Evolutionary conservation across 1,139 yeast species (phyloP), one percentile per base, ranked within the genome.

Genomic region (Suhomyces chickasaworum): DNA sequence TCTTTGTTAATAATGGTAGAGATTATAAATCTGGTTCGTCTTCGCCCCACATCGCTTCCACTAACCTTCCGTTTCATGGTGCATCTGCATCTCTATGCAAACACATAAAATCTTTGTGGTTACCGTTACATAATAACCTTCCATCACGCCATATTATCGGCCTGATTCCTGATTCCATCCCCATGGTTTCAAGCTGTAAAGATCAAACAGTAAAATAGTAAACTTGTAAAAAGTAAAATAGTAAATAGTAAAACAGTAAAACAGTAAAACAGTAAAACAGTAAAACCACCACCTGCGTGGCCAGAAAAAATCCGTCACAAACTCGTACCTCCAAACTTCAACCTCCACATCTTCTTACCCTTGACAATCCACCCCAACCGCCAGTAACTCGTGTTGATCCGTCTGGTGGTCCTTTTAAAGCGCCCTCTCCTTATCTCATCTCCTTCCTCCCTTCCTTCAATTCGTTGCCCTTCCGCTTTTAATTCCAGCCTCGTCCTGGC

Each of bases 91-190:
- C 7, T 12, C 29, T 13, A 25, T 25, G 29, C 29, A 25, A 4
- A 25, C 29, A 25, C 29, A 13, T 13, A 25, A 25, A 25, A 25
- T 10, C 29, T 25, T 25, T 25, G 29, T 25, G 13, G 13, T 10
- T 25, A 13, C 29, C n/a, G 29, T 25, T 20, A n/a, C 15, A 31
- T 17, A 15, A 31, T 31, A 7, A 18, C 17, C 20, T 31, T 17
- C 20, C 34, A 31, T 31, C 34, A 31, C 34, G 34, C 34, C 34
- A 31, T 31, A 31, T 31, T 31, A 15, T 31, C 34, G 20, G 20
- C 20, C 34, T 31, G 8, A 31, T 17, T 25, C 29, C 22, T 20
- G 22, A n/a, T n/a, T n/a, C n/a, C 27, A 23, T 23, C 27, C 27
- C 29, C 10, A 5, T 25, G 13, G 13, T 25, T 25, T 25, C 29